Percentiles rank a stretch among this genome's conserved stretches.
These are phyloP conservation scores for Trichomonas tenax DNA, from an alignment of 208 protist species.

Conservation along the genomic window DNA sequence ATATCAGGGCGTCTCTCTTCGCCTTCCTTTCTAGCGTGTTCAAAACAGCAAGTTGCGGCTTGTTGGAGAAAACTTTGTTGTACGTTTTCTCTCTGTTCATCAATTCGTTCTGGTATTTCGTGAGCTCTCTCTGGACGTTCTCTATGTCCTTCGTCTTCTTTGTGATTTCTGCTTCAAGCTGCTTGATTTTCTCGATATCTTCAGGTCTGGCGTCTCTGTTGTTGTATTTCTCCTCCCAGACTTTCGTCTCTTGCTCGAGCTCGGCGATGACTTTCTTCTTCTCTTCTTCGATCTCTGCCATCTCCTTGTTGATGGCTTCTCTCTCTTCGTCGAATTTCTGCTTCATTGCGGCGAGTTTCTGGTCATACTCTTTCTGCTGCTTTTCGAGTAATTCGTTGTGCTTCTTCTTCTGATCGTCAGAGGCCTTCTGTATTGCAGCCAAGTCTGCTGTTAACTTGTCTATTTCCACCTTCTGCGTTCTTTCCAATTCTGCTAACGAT, in stretches of 20 bases:
- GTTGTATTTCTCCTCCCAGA: not conserved
- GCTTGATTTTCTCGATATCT: not conserved
- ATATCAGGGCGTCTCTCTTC: not conserved
- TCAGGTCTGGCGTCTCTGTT: not conserved
- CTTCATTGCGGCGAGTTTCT: not conserved
- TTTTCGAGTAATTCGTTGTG: not conserved
- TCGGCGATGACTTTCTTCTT: not conserved
- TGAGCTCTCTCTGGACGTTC: not conserved
- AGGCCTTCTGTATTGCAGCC: not conserved
- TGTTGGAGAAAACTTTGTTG: constrained; percentile 15
- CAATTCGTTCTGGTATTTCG: not conserved
- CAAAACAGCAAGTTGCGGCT: not conserved
- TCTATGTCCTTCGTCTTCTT: not conserved
- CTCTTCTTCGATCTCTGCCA: not conserved
- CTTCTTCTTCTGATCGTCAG: not conserved
- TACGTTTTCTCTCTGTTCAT: not conserved
- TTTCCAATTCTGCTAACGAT: not conserved
- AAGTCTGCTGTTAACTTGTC: not conserved
- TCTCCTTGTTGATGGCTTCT: not conserved
- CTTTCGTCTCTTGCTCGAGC: not conserved
- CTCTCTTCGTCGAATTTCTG: not conserved
- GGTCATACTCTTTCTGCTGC: not conserved
- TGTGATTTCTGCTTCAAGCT: not conserved
- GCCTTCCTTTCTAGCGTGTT: not conserved
- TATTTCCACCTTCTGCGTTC: not conserved